phyloP scores from a whole-genome alignment of 2,329 filamentous ascomycete species.

The Fusarium neocosmosporiellum region DNA sequence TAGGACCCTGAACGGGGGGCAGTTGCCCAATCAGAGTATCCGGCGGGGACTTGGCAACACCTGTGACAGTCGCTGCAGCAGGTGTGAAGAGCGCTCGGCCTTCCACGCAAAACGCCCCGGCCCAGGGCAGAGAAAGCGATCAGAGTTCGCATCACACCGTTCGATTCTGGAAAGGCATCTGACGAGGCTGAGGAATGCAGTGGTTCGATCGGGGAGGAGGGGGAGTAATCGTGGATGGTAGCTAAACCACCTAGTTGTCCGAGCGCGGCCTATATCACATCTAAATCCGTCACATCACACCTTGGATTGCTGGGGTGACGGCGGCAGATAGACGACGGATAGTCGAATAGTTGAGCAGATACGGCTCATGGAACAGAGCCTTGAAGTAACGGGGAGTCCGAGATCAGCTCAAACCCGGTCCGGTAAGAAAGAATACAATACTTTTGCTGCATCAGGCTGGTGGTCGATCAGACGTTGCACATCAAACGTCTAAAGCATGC shows the following conservation, averaged over 20 bases:
- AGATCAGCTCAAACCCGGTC: constrained; percentile 36
- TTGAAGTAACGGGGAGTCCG: constrained; percentile 3
- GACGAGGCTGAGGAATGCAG: constrained; percentile 36
- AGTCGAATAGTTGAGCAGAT: not conserved
- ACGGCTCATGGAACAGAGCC: not conserved
- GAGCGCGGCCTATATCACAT: constrained; percentile 29
- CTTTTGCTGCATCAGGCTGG: constrained; percentile 36
- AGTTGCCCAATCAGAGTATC: constrained; percentile 16
- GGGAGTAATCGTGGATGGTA: constrained; percentile 21
- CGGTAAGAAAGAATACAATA: constrained; percentile 35
- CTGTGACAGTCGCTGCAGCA: constrained; percentile 39
- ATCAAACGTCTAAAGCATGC: constrained; percentile 20
- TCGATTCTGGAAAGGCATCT: constrained; percentile 42
- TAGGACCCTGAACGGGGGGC: constrained; percentile 10
- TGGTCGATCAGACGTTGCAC: constrained; percentile 39
- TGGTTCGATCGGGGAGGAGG: constrained; percentile 39
- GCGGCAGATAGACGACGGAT: constrained; percentile 16
- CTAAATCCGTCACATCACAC: constrained; percentile 38
- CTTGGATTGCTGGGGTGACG: not conserved
- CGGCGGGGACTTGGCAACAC: constrained; percentile 26
- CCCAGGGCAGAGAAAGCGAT: constrained; percentile 17
- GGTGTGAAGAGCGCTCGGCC: constrained; percentile 30
- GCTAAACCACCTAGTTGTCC: constrained; percentile 1
- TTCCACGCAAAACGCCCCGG: constrained; percentile 23
- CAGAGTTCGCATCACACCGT: constrained; percentile 37